Base-by-base conservation (phyloP, 202 grass and related monocot genomes). In the Saccharum hybrid region DNA sequence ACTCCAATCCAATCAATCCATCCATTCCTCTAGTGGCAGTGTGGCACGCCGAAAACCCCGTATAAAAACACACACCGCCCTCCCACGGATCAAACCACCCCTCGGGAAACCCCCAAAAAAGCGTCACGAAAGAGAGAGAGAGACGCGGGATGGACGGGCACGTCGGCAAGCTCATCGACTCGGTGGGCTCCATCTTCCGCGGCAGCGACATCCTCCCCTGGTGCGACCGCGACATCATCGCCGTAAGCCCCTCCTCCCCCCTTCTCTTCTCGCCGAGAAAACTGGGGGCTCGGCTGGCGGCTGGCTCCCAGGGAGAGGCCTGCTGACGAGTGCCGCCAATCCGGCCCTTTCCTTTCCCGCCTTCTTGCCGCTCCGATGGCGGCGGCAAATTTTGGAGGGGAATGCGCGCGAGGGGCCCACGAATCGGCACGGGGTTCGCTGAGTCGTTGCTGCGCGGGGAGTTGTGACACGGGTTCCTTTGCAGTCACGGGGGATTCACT, bases 191-290 rank as follows among this genome's bases (percentile, higher is more conserved):
- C 28, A 68, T 98, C 77, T 98, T 98, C 92, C 78, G 78, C 72
- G 92, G 96, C 73, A 31, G 85, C 74, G 92, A 98, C 63, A 85
- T 76, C 87, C 88, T 98, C 31, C 96, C 96, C 64, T 93, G 91
- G 85, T 95, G 96, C 85, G 96, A 98, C 68, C 89, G 83, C 81
- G 90, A 93, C 77, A 84, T 98, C 82, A 95, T 98, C 74, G 89
- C 89, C 40, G 96, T 98, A 87, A 91, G 89, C 69, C 7, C 9
- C 78, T 21, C 30, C 43, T 51, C 30, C 66, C 38, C 30, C 2
- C 28, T 12, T 26, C n/a, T 4, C 33, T 30, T 75, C 34, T 73
- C 79, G 12, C 72, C 68, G 18, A 19, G 40, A 62, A 26, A 52
- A 11, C 31, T 6, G 38, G 18, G 6, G 10, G 6, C 70, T 70